Percentiles rank a stretch among this genome's conserved stretches.
Conservation (phyloP, 2,329 filamentous ascomycete genomes). For the Aspergillus floridensis region DNA sequence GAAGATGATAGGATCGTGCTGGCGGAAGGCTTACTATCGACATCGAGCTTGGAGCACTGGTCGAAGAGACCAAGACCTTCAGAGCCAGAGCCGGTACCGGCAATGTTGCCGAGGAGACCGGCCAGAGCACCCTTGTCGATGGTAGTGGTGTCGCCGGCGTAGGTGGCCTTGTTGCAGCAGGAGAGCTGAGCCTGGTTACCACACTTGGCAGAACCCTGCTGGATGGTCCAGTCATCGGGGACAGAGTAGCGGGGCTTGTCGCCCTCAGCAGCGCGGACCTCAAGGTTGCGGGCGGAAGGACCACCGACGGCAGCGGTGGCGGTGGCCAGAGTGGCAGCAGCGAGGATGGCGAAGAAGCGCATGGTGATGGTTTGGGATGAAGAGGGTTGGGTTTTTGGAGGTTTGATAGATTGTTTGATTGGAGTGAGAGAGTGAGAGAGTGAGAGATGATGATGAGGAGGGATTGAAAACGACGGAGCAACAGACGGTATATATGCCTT, state of each 20-base stretch:
- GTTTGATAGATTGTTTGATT: neutral
- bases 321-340: constrained; percentile 25
- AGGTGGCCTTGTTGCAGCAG: constrained; percentile 39
- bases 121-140: constrained; percentile 30
- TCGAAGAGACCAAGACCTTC: constrained; percentile 36
- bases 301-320: constrained; percentile 15
- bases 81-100: constrained; percentile 31
- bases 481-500: neutral
- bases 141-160: constrained; percentile 32
- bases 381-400: neutral
- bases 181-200: constrained; percentile 36
- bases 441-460: neutral
- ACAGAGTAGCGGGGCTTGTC: constrained; percentile 23
- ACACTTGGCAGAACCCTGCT: constrained; percentile 34
- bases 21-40: constrained; percentile 18
- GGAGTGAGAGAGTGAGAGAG: neutral
- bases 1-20: too few species aligned
- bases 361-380: constrained; percentile 35
- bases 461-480: neutral
- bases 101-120: constrained; percentile 31
- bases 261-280: constrained; percentile 12
- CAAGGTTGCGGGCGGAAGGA: neutral
- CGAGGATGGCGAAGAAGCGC: constrained; percentile 26
- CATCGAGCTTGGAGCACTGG: constrained; percentile 39
- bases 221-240: constrained; percentile 29